Conservation (phyloP, 2,329 filamentous ascomycete genomes). For the Endothia cerciana region DNA sequence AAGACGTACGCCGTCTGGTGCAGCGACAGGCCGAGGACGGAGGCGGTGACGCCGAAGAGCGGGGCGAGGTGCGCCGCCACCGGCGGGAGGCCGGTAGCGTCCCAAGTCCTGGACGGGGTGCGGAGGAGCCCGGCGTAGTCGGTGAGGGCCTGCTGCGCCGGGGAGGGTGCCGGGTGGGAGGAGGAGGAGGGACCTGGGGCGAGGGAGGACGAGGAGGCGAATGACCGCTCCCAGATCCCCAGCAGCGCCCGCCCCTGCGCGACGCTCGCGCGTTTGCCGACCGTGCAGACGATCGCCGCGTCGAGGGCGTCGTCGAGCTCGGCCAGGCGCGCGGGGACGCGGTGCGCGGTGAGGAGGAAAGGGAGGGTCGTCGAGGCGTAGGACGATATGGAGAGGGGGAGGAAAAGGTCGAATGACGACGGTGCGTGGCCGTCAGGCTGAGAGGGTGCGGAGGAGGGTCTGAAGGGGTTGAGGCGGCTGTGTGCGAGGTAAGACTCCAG, state of each 20-base stretch:
- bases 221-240: slow-evolving; percentile 75
- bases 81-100: slow-evolving; percentile 40
- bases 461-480: slow-evolving; percentile 40
- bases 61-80: slow-evolving; percentile 71
- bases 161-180: not conserved
- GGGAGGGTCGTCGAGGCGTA: slow-evolving; percentile 75
- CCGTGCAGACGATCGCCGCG: slow-evolving; percentile 77
- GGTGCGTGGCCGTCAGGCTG: slow-evolving; percentile 30
- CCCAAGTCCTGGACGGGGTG: slow-evolving; percentile 13
- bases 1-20: slow-evolving; percentile 75
- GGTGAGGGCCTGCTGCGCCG: slow-evolving; percentile 27
- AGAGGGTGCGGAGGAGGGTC: slow-evolving; percentile 10
- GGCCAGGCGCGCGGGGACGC: slow-evolving; percentile 53
- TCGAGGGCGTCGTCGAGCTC: slow-evolving; percentile 76
- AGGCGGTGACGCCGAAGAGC: slow-evolving; percentile 69
- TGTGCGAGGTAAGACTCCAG: slow-evolving; percentile 83
- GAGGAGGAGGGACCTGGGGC: slow-evolving; percentile 20
- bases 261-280: slow-evolving; percentile 74
- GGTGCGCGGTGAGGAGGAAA: slow-evolving; percentile 72
- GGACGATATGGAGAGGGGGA: slow-evolving; percentile 71
- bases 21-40: slow-evolving; percentile 61
- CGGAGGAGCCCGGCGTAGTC: slow-evolving; percentile 21
- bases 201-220: slow-evolving; percentile 46
- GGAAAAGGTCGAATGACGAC: slow-evolving; percentile 65
- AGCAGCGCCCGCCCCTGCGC: slow-evolving; percentile 77